These are phyloP conservation scores for Podosphaera xanthii DNA, from an alignment of 2,329 filamentous ascomycete genomes.

Conservation along the genomic window DNA sequence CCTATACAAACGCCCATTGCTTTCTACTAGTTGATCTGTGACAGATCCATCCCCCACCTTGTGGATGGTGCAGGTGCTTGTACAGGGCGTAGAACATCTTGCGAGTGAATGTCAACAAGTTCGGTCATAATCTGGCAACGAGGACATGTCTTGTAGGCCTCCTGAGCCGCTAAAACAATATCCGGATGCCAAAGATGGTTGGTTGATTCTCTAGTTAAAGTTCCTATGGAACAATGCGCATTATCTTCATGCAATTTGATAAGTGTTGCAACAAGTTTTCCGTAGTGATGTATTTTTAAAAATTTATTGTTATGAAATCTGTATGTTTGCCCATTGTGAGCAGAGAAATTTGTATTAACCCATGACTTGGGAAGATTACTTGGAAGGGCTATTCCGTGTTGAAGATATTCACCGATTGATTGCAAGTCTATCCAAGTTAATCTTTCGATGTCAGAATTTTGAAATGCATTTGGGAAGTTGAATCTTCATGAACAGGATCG, in stretches of 20 bases:
- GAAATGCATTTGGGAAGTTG: background rate
- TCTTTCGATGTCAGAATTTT: background rate
- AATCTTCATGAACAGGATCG: background rate
- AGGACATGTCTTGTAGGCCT: background rate
- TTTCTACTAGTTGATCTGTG: too few relatives aligned
- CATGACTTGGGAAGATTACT: background rate
- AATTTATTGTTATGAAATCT: background rate
- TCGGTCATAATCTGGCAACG: background rate
- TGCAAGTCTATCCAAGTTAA: background rate
- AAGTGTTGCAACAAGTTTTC: background rate
- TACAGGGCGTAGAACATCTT: background rate
- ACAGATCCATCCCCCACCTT: background rate
- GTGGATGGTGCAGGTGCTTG: background rate
- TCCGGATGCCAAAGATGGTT: background rate
- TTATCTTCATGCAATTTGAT: background rate
- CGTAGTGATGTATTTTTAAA: background rate
- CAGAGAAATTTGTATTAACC: background rate
- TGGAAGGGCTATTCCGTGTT: background rate
- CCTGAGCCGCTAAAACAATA: background rate
- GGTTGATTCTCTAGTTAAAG: background rate
- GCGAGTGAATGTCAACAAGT: background rate
- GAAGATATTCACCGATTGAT: background rate
- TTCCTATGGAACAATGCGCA: constrained; percentile 1
- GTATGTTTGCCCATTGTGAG: background rate
- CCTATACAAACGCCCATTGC: too few relatives aligned